A percentile compares a stretch with the other conserved stretches of the same genome.
These are phyloP conservation scores for Cochlearia excelsa DNA, from an alignment of 345 rosid species.

Conservation along the genomic window DNA sequence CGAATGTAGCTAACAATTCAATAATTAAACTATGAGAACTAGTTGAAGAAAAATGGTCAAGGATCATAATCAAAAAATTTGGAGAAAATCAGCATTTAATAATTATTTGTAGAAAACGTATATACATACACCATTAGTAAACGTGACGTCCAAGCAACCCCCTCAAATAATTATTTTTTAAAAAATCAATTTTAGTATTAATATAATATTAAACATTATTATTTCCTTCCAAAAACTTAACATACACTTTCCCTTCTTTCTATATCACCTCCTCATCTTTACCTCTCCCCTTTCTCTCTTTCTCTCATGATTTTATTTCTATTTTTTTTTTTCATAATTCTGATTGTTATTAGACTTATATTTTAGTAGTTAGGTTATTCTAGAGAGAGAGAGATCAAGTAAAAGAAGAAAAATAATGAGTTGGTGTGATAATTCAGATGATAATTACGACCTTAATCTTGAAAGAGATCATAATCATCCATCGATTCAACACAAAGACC, in stretches of 20 bases:
- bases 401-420: conserved; percentile 52
- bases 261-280: conserved; percentile 30
- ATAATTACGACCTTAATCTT: conserved; percentile 36
- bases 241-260: conserved; percentile 29
- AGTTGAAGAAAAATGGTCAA: conserved; percentile 6
- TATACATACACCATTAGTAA: conserved; percentile 44
- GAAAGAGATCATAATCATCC: conserved; percentile 33
- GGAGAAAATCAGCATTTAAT: conserved; percentile 23
- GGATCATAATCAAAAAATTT: conserved; percentile 26
- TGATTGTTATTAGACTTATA: conserved; percentile 15
- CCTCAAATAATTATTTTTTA: conserved; percentile 11
- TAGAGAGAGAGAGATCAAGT: conserved; percentile 24
- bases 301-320: conserved; percentile 13
- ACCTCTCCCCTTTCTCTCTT: background rate
- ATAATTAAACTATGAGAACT: conserved; percentile 22
- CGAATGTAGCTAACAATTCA: conserved; percentile 7
- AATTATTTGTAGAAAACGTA: conserved; percentile 37
- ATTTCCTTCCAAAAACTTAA: conserved; percentile 19
- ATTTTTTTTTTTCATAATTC: conserved; percentile 21
- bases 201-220: conserved; percentile 6
- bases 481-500: conserved; percentile 33
- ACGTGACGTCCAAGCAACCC: conserved; percentile 85
- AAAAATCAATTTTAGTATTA: background rate
- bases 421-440: conserved; percentile 57
- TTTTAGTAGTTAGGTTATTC: conserved; percentile 15